Percentiles rank a stretch among this genome's conserved stretches.
Evolutionary conservation across 2,329 filamentous ascomycete genomes (phyloP).

Genomic region (Pseudofabraea citricarpa): DNA sequence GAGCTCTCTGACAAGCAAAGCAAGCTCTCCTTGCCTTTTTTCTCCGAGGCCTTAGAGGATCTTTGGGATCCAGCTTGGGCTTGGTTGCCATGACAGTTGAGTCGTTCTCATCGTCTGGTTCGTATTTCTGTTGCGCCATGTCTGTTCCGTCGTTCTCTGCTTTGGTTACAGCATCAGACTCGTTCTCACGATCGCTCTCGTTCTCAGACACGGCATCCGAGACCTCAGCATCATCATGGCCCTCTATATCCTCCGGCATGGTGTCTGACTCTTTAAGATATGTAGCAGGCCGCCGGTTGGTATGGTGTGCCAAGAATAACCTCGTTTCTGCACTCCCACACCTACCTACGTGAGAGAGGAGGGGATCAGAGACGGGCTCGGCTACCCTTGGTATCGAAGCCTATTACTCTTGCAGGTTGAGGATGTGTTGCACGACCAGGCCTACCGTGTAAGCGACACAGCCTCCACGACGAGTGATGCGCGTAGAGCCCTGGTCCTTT

Average conservation of each 20-base stretch:
- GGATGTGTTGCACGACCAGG: not conserved
- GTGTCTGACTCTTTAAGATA: slow-evolving; percentile 15
- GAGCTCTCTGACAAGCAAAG: slow-evolving; percentile 93
- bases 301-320: slow-evolving; percentile 1
- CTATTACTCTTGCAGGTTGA: not conserved
- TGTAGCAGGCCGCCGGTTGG: not conserved
- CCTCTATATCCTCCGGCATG: slow-evolving; percentile 30
- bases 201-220: slow-evolving; percentile 30
- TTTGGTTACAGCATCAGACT: slow-evolving; percentile 23
- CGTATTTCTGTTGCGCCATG: slow-evolving; percentile 28
- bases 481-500: not conserved
- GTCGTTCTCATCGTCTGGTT: slow-evolving; percentile 26
- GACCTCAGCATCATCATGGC: slow-evolving; percentile 26
- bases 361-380: not conserved
- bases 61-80: slow-evolving; percentile 72
- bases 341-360: not conserved
- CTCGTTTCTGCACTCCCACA: slow-evolving; percentile 8
- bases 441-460: slow-evolving; percentile 1
- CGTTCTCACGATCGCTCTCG: slow-evolving; percentile 29
- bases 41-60: slow-evolving; percentile 79
- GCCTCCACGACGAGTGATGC: not conserved
- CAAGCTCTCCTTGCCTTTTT: slow-evolving; percentile 97
- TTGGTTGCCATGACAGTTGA: slow-evolving; percentile 47
- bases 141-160: slow-evolving; percentile 27
- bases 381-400: not conserved